A percentile compares a stretch with the other conserved stretches of the same genome.
Conservation (phyloP, 176 grass and related monocot genomes). For the Musa schizocarpa region DNA sequence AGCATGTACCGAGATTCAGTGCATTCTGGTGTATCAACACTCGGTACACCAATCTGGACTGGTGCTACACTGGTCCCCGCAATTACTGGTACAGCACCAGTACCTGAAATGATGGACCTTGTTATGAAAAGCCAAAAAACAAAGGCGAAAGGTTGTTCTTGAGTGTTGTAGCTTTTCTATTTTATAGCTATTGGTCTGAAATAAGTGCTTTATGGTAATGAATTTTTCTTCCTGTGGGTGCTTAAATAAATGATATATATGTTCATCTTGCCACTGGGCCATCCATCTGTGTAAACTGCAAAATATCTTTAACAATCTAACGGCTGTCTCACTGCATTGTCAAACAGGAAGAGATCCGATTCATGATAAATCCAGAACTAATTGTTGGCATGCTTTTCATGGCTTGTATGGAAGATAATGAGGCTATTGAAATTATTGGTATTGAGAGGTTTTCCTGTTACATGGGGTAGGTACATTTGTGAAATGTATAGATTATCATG, state of each 20-base stretch:
- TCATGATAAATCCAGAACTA: conserved; percentile 79
- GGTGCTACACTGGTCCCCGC: no score
- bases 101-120: no score
- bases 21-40: no score
- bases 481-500: background rate
- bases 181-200: background rate
- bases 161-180: background rate
- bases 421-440: conserved; percentile 83
- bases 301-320: background rate
- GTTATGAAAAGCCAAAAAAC: no score
- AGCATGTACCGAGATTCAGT: no score
- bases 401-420: conserved; percentile 70
- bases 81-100: no score
- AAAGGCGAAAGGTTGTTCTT: no score
- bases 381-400: conserved; percentile 73
- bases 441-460: conserved; percentile 71
- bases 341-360: conserved; percentile 70
- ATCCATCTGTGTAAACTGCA: background rate
- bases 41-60: no score
- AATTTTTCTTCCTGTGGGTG: background rate
- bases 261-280: background rate
- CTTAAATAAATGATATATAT: background rate
- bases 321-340: background rate
- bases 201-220: background rate
- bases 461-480: conserved; percentile 46